Evolutionary conservation across 2,329 filamentous ascomycete species (phyloP).

Genomic region (Verticillium zaregamsianum): DNA sequence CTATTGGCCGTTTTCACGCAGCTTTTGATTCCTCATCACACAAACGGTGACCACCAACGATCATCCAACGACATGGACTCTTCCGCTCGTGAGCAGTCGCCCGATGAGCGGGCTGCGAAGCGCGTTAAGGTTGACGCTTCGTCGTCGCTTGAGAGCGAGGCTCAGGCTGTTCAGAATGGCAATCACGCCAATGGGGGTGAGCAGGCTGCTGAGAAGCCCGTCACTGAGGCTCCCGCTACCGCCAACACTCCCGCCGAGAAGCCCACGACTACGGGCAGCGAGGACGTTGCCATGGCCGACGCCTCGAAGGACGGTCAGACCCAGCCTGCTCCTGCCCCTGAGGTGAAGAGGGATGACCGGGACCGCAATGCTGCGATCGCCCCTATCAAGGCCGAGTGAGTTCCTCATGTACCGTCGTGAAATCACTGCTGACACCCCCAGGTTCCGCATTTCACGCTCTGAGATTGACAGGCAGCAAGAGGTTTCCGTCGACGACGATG

Average conservation of each 20-base stretch:
- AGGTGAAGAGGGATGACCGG: slow-evolving; percentile 11
- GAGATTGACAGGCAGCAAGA: slow-evolving; percentile 51
- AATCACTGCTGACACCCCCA: slow-evolving; percentile 9
- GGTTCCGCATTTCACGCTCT: slow-evolving; percentile 25
- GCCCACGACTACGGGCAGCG: background rate
- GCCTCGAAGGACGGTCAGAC: slow-evolving; percentile 5
- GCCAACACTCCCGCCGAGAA: background rate
- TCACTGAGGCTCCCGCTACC: background rate
- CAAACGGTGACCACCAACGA: background rate
- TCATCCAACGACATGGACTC: background rate
- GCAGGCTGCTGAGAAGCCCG: slow-evolving; percentile 5
- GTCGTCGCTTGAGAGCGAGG: background rate
- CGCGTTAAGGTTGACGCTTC: slow-evolving; percentile 16
- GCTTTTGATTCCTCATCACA: background rate
- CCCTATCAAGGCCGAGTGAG: slow-evolving; percentile 33
- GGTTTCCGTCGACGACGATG: slow-evolving; percentile 40
- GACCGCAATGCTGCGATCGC: slow-evolving; percentile 22
- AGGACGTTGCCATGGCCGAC: slow-evolving; percentile 4
- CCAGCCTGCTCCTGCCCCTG: slow-evolving; percentile 1
- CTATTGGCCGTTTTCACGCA: slow-evolving; percentile 1
- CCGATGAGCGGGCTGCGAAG: slow-evolving; percentile 16
- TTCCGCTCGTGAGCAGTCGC: slow-evolving; percentile 2
- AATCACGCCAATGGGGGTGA: slow-evolving; percentile 7
- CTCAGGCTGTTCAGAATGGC: background rate
- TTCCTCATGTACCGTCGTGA: background rate